Conservation (phyloP, 352 stramenopile species). For the Plasmopara viticola region DNA sequence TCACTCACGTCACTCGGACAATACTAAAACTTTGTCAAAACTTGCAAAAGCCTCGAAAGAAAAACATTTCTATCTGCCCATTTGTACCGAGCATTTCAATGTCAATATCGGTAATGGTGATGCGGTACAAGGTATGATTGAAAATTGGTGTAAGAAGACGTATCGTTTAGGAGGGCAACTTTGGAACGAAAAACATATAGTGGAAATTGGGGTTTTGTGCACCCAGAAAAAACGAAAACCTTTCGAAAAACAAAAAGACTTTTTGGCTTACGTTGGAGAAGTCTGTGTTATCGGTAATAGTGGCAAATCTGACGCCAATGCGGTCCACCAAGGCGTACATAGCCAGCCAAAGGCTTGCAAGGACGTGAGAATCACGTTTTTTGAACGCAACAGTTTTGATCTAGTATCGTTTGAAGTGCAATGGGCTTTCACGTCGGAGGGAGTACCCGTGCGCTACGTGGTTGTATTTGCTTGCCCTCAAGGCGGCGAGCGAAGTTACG, state of each 20-base stretch:
- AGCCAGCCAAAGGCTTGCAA: slow-evolving; percentile 16
- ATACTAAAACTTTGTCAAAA: slow-evolving; percentile 19
- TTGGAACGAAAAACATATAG: slow-evolving; percentile 44
- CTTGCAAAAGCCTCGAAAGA: slow-evolving; percentile 23
- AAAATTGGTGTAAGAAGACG: slow-evolving; percentile 34
- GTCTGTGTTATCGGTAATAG: slow-evolving; percentile 25
- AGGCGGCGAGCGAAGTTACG: slow-evolving; percentile 13
- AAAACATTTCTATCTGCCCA: slow-evolving; percentile 34
- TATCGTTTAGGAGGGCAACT: slow-evolving; percentile 34
- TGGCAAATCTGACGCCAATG: slow-evolving; percentile 10
- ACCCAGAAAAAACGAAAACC: slow-evolving; percentile 19
- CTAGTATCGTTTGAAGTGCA: slow-evolving; percentile 26
- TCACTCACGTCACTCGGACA: slow-evolving; percentile 6
- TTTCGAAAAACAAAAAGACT: slow-evolving; percentile 17
- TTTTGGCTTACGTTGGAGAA: slow-evolving; percentile 30
- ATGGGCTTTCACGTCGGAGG: slow-evolving; percentile 21
- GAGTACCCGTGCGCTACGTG: slow-evolving; percentile 23
- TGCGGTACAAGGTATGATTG: slow-evolving; percentile 19
- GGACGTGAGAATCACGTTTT: slow-evolving; percentile 14
- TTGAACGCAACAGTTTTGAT: slow-evolving; percentile 12
- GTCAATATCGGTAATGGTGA: slow-evolving; percentile 13
- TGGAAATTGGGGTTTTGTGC: slow-evolving; percentile 32
- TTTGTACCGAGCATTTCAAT: slow-evolving; percentile 24
- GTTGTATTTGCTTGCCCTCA: slow-evolving; percentile 21
- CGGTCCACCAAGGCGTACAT: slow-evolving; percentile 13